A percentile compares a stretch with the other conserved stretches of the same genome.
These are phyloP conservation scores for Chenopodium suecicum DNA, from an alignment of 148 eudicot species.

Conservation along the genomic window DNA sequence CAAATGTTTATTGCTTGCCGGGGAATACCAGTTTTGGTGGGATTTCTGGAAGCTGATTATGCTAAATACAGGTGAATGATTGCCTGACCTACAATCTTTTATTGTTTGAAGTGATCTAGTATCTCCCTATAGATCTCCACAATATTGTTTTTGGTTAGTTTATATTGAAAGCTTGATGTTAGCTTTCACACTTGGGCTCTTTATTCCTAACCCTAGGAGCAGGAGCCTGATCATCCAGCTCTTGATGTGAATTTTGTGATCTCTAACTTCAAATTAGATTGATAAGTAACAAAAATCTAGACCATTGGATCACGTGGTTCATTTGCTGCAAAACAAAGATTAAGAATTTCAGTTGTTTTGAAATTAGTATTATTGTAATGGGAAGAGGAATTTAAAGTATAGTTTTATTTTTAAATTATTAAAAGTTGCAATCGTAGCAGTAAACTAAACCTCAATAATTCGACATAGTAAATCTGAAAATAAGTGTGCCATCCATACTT, in stretches of 20 bases:
- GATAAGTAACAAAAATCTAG: background rate
- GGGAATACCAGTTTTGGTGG: conserved; percentile 92
- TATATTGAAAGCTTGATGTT: background rate
- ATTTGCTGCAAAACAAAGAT: background rate
- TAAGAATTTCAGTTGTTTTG: background rate
- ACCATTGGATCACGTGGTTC: background rate
- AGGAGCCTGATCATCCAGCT: background rate
- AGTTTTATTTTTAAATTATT: too few species aligned
- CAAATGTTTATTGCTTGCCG: conserved; percentile 99
- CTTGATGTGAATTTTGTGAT: conserved; percentile 4
- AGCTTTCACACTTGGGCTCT: background rate
- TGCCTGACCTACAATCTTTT: background rate
- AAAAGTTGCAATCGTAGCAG: background rate
- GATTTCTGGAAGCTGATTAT: conserved; percentile 96
- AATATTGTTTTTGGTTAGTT: background rate
- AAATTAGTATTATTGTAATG: background rate
- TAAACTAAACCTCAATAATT: background rate
- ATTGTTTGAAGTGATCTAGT: background rate
- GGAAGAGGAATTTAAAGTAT: background rate
- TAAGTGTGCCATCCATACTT: background rate
- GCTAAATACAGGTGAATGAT: conserved; percentile 74
- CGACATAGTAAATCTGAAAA: background rate
- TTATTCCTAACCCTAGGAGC: background rate
- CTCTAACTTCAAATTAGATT: background rate
- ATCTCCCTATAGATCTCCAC: background rate